Evolutionary conservation across 2,329 filamentous ascomycete genomes (phyloP).

Genomic region (Zymoseptoria pseudotritici): DNA sequence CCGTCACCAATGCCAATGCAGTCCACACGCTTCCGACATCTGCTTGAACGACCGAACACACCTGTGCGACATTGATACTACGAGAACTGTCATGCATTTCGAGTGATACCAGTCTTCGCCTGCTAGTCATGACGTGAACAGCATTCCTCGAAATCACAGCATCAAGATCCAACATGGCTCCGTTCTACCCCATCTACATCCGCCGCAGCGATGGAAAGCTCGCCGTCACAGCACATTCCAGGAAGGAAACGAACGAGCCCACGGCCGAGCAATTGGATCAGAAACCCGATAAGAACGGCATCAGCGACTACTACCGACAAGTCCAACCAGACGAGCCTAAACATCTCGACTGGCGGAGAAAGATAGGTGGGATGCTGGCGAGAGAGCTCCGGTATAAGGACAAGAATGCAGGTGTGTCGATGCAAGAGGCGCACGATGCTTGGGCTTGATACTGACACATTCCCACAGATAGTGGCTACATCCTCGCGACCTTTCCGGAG

Average conservation of each 20-base stretch:
- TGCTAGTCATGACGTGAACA: neutral
- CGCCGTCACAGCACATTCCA: conserved; percentile 44
- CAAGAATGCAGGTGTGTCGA: conserved; percentile 13
- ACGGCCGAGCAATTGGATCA: conserved; percentile 46
- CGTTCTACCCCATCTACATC: conserved; percentile 42
- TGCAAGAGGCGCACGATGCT: neutral
- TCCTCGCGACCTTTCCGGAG: conserved; percentile 48
- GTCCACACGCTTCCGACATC: no score
- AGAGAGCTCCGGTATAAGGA: conserved; percentile 36
- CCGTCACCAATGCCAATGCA: neutral
- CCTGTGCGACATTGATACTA: neutral
- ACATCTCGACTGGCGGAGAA: conserved; percentile 51
- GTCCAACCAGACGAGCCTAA: conserved; percentile 46
- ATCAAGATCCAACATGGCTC: conserved; percentile 30
- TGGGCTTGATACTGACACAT: conserved; percentile 1
- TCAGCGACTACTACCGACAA: conserved; percentile 48
- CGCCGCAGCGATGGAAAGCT: conserved; percentile 44
- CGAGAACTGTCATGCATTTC: neutral
- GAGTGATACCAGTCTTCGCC: neutral
- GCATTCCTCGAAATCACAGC: neutral
- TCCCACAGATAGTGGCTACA: conserved; percentile 36
- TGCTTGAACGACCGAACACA: neutral
- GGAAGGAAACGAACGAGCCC: conserved; percentile 46
- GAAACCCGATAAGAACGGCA: conserved; percentile 46
- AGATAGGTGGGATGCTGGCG: conserved; percentile 52